Evolutionary conservation across 768 basidiomycete species (phyloP).

Genomic region (Lactifluus echinatus): DNA sequence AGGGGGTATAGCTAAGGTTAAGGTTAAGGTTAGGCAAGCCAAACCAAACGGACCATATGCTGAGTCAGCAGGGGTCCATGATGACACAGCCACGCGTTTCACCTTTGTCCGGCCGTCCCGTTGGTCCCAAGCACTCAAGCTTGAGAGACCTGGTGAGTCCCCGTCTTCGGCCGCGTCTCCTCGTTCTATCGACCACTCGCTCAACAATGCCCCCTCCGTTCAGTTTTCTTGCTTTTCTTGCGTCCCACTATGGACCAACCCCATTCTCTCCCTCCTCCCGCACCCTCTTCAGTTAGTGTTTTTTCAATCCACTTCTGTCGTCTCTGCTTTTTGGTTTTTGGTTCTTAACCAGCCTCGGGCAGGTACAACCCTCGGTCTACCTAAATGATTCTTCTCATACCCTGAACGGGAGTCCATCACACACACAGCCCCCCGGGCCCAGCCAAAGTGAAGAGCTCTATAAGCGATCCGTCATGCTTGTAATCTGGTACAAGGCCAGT

Average conservation of each 20-base stretch:
- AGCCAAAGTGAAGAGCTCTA: conserved; percentile 29
- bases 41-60: conserved; percentile 1
- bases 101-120: conserved; percentile 15
- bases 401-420: conserved; percentile 3
- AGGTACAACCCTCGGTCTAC: conserved; percentile 12
- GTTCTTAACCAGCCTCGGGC: not conserved
- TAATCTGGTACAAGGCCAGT: conserved; percentile 61
- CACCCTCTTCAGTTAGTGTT: conserved; percentile 14
- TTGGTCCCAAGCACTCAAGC: conserved; percentile 8
- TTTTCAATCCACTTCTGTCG: not conserved
- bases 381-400: conserved; percentile 10
- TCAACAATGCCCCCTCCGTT: conserved; percentile 8
- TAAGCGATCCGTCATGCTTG: conserved; percentile 50
- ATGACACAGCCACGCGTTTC: conserved; percentile 16
- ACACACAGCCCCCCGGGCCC: not conserved
- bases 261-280: conserved; percentile 2
- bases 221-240: not conserved
- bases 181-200: conserved; percentile 1
- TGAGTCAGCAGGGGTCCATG: conserved; percentile 15
- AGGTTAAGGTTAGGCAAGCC: no score
- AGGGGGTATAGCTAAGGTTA: not conserved
- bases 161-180: conserved; percentile 1
- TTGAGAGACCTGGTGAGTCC: conserved; percentile 14
- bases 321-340: not conserved
- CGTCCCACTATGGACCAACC: conserved; percentile 10